Conservation (phyloP, 352 stramenopile species). For the Globisporangium uncinulatum region DNA sequence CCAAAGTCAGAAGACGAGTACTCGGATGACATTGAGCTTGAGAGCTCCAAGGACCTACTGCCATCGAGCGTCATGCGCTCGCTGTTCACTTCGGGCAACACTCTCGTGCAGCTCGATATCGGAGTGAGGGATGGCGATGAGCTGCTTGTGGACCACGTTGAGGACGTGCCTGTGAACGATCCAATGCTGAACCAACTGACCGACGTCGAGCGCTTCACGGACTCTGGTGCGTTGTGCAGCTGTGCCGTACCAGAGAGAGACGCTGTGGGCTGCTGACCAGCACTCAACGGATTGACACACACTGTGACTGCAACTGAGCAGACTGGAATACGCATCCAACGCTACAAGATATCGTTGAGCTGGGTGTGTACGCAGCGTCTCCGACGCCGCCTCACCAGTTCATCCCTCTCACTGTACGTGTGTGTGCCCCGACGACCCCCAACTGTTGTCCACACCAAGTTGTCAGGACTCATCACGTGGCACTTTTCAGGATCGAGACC, state of each 20-base stretch:
- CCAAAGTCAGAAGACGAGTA: slow-evolving; percentile 8
- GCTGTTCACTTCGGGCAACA: slow-evolving; percentile 4
- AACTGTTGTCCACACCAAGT: not conserved
- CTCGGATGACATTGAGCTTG: slow-evolving; percentile 13
- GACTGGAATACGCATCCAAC: slow-evolving; percentile 9
- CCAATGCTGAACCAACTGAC: slow-evolving; percentile 55
- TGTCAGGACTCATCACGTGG: not conserved
- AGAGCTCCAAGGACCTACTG: not conserved
- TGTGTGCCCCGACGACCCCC: not conserved
- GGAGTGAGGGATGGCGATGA: not conserved
- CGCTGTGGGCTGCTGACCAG: not conserved
- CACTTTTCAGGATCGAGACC: not conserved
- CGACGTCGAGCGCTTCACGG: slow-evolving; percentile 47
- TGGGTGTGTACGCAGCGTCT: slow-evolving; percentile 21
- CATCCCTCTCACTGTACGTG: slow-evolving; percentile 3
- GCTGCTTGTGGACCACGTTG: not conserved
- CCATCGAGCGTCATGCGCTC: slow-evolving; percentile 6
- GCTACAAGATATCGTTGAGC: slow-evolving; percentile 17
- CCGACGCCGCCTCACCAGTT: slow-evolving; percentile 12
- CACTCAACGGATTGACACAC: not conserved
- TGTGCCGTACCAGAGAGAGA: slow-evolving; percentile 2
- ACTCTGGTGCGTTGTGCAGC: slow-evolving; percentile 24
- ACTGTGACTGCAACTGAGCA: not conserved
- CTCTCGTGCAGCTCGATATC: not conserved
- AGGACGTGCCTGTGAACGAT: slow-evolving; percentile 32